Conservation (phyloP, 352 stramenopile genomes). For the Phytophthora boehmeriae region DNA sequence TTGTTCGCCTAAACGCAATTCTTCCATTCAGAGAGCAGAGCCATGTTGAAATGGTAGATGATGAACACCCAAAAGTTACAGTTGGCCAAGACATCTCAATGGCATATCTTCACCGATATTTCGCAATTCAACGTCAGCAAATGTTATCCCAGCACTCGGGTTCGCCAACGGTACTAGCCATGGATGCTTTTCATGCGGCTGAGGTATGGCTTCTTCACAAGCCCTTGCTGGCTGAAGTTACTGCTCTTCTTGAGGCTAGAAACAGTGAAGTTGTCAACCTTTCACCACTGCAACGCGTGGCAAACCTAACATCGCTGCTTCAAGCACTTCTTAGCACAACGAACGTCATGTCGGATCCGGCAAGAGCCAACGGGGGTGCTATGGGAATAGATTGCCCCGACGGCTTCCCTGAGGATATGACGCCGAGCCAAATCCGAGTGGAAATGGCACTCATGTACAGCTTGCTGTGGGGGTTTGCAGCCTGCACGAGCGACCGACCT, state of each 20-base stretch:
- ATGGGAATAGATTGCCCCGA: neutral
- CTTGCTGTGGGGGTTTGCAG: constrained; percentile 57
- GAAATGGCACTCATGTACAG: constrained; percentile 61
- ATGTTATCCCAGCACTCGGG: neutral
- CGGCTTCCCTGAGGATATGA: constrained; percentile 3
- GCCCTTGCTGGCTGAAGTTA: constrained; percentile 17
- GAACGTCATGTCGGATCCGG: constrained; percentile 4
- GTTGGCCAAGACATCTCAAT: constrained; percentile 20
- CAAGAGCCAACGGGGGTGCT: neutral
- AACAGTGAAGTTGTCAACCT: constrained; percentile 15
- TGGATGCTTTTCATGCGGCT: constrained; percentile 19
- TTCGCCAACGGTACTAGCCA: neutral
- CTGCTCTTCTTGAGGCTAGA: constrained; percentile 10
- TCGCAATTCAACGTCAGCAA: constrained; percentile 19
- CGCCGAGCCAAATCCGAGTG: constrained; percentile 30
- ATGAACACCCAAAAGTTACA: no score
- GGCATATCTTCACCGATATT: constrained; percentile 29
- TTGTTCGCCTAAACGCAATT: constrained; percentile 38
- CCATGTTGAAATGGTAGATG: no score
- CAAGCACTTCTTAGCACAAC: constrained; percentile 46
- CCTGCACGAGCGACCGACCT: constrained; percentile 21
- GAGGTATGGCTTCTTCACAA: constrained; percentile 19
- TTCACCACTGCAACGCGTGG: constrained; percentile 45
- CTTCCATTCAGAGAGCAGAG: constrained; percentile 23
- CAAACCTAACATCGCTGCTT: constrained; percentile 49